phyloP scores from a whole-genome alignment of 805 yeast genomes.

The Candida argentea region DNA sequence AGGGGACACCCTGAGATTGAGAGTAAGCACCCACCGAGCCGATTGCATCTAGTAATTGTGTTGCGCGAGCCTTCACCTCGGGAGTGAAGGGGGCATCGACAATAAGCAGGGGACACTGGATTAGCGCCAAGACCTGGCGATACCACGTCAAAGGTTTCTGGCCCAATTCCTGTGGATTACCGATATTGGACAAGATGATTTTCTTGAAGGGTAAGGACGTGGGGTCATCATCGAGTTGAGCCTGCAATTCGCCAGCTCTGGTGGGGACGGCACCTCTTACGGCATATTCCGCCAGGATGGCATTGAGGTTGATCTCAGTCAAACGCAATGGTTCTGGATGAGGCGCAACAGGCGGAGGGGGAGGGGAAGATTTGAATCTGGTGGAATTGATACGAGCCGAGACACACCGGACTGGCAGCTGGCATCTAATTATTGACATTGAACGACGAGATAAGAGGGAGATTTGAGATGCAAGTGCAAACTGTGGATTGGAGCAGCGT shows the following conservation, averaged over 20 bases:
- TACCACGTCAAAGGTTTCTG: constrained; percentile 94
- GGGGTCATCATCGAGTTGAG: constrained; percentile 34
- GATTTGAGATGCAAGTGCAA: no score
- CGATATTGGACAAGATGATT: constrained; percentile 87
- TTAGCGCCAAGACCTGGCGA: constrained; percentile 76
- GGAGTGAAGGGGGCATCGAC: constrained; percentile 37
- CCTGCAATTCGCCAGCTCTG: constrained; percentile 76
- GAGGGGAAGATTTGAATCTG: constrained; percentile 1
- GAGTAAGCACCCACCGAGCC: constrained; percentile 95
- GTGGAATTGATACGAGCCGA: constrained; percentile 1
- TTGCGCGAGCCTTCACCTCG: constrained; percentile 73
- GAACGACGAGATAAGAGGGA: no score
- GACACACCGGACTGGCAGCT: not conserved
- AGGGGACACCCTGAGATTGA: constrained; percentile 77
- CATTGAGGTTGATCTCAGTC: constrained; percentile 57
- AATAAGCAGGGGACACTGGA: constrained; percentile 71
- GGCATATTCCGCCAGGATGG: constrained; percentile 85
- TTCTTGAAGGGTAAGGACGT: constrained; percentile 64
- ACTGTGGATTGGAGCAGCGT: no score
- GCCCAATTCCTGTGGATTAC: constrained; percentile 95
- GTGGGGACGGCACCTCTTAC: constrained; percentile 93
- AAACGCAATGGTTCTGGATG: constrained; percentile 12
- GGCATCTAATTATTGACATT: no score
- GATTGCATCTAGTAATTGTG: constrained; percentile 43
- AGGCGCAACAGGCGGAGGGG: no score